Evolutionary conservation across 495 filamentous ascomycete species (phyloP).

Genomic region (Xylaria palmicola): DNA sequence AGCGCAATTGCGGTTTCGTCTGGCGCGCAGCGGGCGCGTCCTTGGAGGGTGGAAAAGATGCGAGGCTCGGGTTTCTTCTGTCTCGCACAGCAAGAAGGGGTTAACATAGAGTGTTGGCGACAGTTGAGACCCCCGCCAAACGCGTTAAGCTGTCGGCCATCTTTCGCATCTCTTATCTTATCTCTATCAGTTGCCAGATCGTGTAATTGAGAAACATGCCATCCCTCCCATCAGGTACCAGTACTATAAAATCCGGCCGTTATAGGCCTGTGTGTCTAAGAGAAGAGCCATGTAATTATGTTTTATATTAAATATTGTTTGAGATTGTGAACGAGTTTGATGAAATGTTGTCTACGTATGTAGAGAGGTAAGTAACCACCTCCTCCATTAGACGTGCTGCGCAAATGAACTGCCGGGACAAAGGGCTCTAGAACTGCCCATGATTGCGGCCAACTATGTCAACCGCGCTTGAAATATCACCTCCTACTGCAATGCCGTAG

Average conservation of each 20-base stretch:
- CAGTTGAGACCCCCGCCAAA: background rate
- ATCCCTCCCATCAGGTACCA: too few relatives aligned
- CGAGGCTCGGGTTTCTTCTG: too few relatives aligned
- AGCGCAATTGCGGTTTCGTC: background rate
- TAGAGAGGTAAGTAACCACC: too few relatives aligned
- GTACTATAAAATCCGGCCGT: too few relatives aligned
- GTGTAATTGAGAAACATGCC: background rate
- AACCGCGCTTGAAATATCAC: background rate
- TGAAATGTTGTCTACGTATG: too few relatives aligned
- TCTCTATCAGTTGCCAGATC: background rate
- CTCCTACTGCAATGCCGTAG: constrained; percentile 1
- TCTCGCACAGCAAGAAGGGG: background rate
- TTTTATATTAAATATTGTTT: too few relatives aligned
- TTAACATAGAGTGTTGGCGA: background rate
- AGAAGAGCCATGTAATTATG: too few relatives aligned
- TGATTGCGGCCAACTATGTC: background rate
- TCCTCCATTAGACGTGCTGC: background rate
- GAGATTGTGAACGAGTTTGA: too few relatives aligned
- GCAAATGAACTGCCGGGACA: background rate
- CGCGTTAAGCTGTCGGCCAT: background rate
- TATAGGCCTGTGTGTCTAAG: too few relatives aligned
- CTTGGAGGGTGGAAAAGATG: too few relatives aligned
- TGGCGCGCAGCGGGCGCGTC: too few relatives aligned
- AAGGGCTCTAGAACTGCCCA: background rate
- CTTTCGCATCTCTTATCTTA: background rate